Conservation (phyloP, 2,329 filamentous ascomycete genomes). For the Knoxdaviesia proteae region DNA sequence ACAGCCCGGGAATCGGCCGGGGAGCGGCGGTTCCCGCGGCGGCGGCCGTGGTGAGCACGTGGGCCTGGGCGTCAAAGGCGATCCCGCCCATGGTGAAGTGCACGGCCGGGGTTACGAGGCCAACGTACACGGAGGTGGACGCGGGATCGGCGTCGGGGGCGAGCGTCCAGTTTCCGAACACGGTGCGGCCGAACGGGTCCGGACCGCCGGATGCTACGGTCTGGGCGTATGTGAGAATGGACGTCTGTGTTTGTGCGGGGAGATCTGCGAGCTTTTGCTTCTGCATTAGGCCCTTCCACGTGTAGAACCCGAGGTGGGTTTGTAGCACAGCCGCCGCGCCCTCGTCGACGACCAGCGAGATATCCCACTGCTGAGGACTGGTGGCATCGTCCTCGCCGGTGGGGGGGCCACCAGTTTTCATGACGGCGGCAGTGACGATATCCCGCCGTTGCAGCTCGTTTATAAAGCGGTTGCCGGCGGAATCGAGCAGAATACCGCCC, state of each 20-base stretch:
- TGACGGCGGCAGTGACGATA: slow-evolving; percentile 30
- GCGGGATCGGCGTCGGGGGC: slow-evolving; percentile 20
- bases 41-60: slow-evolving; percentile 21
- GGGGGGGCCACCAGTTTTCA: slow-evolving; percentile 12
- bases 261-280: slow-evolving; percentile 34
- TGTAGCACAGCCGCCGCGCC: slow-evolving; percentile 28
- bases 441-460: slow-evolving; percentile 41
- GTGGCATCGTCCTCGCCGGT: slow-evolving; percentile 9
- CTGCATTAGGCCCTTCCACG: slow-evolving; percentile 37
- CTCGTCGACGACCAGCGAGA: slow-evolving; percentile 37
- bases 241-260: slow-evolving; percentile 14
- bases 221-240: slow-evolving; percentile 27
- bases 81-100: slow-evolving; percentile 50
- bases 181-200: slow-evolving; percentile 24
- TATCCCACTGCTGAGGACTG: slow-evolving; percentile 29
- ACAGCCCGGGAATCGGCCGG: slow-evolving; percentile 29
- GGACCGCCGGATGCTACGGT: slow-evolving; percentile 16
- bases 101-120: slow-evolving; percentile 38
- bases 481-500: slow-evolving; percentile 32
- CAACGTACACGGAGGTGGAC: slow-evolving; percentile 23
- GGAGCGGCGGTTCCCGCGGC: slow-evolving; percentile 11
- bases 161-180: slow-evolving; percentile 35
- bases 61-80: slow-evolving; percentile 29
- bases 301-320: slow-evolving; percentile 40
- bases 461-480: slow-evolving; percentile 30